Base-by-base conservation (phyloP, 2,329 filamentous ascomycete genomes). In the Trematosphaeria pertusa region DNA sequence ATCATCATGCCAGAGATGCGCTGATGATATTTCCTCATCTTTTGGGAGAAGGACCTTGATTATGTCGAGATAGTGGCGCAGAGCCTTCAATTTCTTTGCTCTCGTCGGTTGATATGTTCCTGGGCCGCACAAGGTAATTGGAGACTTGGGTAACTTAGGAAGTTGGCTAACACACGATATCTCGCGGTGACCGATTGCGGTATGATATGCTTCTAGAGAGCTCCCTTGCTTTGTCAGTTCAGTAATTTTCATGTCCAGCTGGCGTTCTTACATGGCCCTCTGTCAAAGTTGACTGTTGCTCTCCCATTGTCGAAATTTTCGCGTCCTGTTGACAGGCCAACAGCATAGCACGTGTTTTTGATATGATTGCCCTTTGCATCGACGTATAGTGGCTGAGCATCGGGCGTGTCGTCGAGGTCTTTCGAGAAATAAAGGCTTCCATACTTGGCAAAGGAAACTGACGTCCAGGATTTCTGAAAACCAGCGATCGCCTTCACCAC, bases 261-360 rank as follows among this genome's bases (percentile, higher is more conserved):
- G 38, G n/a, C n/a, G n/a, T n/a, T 54, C 68, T 67, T 58, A 73
- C 72, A 73, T 50, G 71, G 70, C 21, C 71, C 72, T 59, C 67
- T 50, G 39, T 73, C 64, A 40, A 64, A 65, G 7, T 58, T 35
- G 38, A 74, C 44, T 21, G 34, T 40, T 18, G 46, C 59, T 49
- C 71, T 62, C 5, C 65, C 64, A 37, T 66, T 48, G 43, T 75
- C 69, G 26, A 65, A 44, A 37, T 46, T 66, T 38, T 65, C 59
- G 33, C 70, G 62, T 26, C 61, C 65, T 37, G 61, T 66, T 17
- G 67, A 64, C 3, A 69, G 73, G 8, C 74, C 75, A 37, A 77
- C 49, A 17, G 63, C 59, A 50, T 73, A 76, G n/a, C 46, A 48
- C 32, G 46, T 28, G 34, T 69, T 45, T 37, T 22, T 54, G 14